Evolutionary conservation across 176 grass and related monocot genomes (phyloP).

Genomic region (Calamus simplicifolius): DNA sequence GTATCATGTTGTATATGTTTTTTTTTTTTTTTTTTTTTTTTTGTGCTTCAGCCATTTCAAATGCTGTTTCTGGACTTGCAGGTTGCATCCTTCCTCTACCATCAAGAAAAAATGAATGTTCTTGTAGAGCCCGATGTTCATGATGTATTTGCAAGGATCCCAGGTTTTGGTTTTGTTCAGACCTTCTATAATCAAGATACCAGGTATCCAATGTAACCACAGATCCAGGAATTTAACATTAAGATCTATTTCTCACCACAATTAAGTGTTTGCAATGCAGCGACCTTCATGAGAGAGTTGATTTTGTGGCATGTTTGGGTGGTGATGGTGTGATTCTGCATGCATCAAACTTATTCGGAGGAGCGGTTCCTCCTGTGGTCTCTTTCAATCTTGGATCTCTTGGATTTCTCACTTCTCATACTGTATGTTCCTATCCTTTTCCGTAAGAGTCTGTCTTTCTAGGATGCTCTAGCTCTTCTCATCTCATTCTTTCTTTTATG

Average conservation of each 20-base stretch:
- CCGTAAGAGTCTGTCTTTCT: constrained; percentile 18
- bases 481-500: constrained; percentile 17
- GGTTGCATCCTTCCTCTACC: constrained; percentile 79
- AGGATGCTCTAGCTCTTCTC: constrained; percentile 18
- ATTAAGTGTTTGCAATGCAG: constrained; percentile 34
- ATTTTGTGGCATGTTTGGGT: constrained; percentile 98
- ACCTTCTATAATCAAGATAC: constrained; percentile 97
- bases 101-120: constrained; percentile 99
- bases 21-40: no score
- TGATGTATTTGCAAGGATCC: constrained; percentile 97
- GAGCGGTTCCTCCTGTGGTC: constrained; percentile 84
- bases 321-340: constrained; percentile 98
- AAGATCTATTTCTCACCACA: constrained; percentile 15
- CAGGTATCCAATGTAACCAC: constrained; percentile 36
- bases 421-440: constrained; percentile 37
- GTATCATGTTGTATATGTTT: neutral
- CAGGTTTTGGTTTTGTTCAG: constrained; percentile 98
- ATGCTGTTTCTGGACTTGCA: constrained; percentile 15
- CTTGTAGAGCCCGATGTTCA: constrained; percentile 99
- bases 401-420: constrained; percentile 95
- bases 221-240: constrained; percentile 9
- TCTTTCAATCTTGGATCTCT: constrained; percentile 99
- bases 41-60: constrained; percentile 2
- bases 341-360: constrained; percentile 92
- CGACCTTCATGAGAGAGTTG: constrained; percentile 96